Evolutionary conservation across 2,329 filamentous ascomycete species (phyloP).

Genomic region (Metarhizium guizhouense): DNA sequence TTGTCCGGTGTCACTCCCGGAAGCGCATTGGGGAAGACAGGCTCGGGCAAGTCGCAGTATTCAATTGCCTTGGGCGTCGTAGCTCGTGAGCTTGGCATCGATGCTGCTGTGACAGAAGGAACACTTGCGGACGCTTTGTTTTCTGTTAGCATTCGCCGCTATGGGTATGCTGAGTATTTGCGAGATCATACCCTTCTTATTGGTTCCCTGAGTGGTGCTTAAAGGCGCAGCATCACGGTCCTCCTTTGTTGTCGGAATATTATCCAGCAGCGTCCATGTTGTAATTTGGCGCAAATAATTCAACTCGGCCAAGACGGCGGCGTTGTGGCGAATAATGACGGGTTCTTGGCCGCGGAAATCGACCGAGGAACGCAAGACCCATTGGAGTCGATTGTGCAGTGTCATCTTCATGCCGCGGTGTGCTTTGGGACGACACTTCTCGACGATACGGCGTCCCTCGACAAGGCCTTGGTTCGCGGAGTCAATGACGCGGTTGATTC

Average conservation of each 20-base stretch:
- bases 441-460: slow-evolving; percentile 20
- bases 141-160: background rate
- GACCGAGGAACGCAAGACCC: slow-evolving; percentile 15
- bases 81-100: background rate
- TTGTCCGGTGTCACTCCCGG: background rate
- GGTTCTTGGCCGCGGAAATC: slow-evolving; percentile 19
- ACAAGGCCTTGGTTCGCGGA: slow-evolving; percentile 16
- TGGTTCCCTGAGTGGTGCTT: background rate
- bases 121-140: background rate
- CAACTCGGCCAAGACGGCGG: slow-evolving; percentile 19
- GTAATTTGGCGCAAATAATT: slow-evolving; percentile 13
- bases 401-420: slow-evolving; percentile 10
- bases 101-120: background rate
- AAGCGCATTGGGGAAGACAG: background rate
- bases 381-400: slow-evolving; percentile 13
- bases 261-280: background rate
- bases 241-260: too few species aligned
- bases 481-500: slow-evolving; percentile 20
- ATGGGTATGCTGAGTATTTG: background rate
- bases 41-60: background rate
- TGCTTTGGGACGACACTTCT: slow-evolving; percentile 18
- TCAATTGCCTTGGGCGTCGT: background rate
- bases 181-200: background rate
- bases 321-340: slow-evolving; percentile 18
- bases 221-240: background rate